Evolutionary conservation across 768 basidiomycete genomes (phyloP), one percentile per base, ranked within the genome.

Genomic region (Russula sp.): DNA sequence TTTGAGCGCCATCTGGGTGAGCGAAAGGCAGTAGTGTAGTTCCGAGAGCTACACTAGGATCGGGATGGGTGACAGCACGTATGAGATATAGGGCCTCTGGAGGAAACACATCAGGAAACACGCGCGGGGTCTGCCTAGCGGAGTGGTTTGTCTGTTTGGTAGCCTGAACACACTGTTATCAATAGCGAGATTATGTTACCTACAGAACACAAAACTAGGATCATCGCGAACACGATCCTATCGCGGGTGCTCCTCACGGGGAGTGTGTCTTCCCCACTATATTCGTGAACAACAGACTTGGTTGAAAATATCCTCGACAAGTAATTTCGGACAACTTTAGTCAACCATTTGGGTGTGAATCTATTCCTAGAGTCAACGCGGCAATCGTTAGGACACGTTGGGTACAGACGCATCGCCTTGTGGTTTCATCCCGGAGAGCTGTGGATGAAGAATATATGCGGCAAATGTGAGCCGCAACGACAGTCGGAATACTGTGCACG

Each of bases 401-500:
- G 9, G 10, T 34, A 63, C 61, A 29, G 18, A 63, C 61, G 13
- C 35, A 35, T 48, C 45, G 8, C 47, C 55, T 14, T 60, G 58
- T 22, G 46, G 43, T 73, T 75, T 73, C 14, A 13, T 29, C 25
- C 56, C 61, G 32, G 54, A 55, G 22, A 85, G 68, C 11, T 77
- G 75, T 8, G 80, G 78, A 16, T 67, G 70, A 61, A 90, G 71
- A 32, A 90, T 75, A 66, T 82, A 80, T 43, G 74, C 76, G 18
- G 78, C 82, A 65, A 86, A 82, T 50, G 80, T 56, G 36, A 91
- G 71, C 34, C 76, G 78, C n/a, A 82, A 66, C 7, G 82, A 78
- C 45, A 90, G 70, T 4, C 87, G 80, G 66, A 78, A 79, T 6
- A 85, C 78, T 20, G 85, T 85, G 32, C 82, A 80, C 20, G 89